phyloP scores from a whole-genome alignment of 176 grass and related monocot species.

The Canna indica region DNA sequence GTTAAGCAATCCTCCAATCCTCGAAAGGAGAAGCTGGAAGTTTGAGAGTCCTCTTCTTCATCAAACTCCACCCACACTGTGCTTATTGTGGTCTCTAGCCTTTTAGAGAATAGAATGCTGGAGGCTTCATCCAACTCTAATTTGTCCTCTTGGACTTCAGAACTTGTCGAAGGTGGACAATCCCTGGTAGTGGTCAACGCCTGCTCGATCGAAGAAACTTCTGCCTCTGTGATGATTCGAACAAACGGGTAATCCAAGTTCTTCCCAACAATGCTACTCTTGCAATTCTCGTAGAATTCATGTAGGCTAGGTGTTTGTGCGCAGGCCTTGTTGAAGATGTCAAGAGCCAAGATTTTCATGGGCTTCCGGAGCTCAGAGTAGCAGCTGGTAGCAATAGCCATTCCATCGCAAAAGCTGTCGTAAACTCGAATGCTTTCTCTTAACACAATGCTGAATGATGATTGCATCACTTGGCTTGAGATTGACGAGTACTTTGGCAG shows the following conservation, averaged over 20 bases:
- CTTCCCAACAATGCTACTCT: conserved; percentile 37
- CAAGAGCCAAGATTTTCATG: conserved; percentile 22
- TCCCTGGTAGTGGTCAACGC: not conserved
- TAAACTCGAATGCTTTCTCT: conserved; percentile 91
- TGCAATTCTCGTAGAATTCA: conserved; percentile 84
- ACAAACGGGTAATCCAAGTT: conserved; percentile 76
- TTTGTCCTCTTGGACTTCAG: conserved; percentile 11
- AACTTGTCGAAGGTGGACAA: not conserved
- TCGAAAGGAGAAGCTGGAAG: not conserved
- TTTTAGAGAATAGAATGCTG: conserved; percentile 1
- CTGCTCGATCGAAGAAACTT: conserved; percentile 31
- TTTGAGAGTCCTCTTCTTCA: conserved; percentile 28
- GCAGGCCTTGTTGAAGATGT: conserved; percentile 63
- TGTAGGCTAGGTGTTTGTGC: conserved; percentile 49
- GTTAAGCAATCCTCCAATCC: not conserved
- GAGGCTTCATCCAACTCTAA: not conserved
- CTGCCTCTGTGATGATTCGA: conserved; percentile 42
- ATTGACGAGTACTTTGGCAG: conserved; percentile 35
- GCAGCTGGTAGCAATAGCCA: conserved; percentile 30
- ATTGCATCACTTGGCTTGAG: conserved; percentile 23
- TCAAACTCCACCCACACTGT: conserved; percentile 85
- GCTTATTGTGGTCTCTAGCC: conserved; percentile 78
- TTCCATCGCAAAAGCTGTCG: conserved; percentile 40
- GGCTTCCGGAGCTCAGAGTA: conserved; percentile 26
- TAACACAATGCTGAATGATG: conserved; percentile 66